phyloP scores from a whole-genome alignment of 2,329 filamentous ascomycete species.

The Trichoderma harzianum region DNA sequence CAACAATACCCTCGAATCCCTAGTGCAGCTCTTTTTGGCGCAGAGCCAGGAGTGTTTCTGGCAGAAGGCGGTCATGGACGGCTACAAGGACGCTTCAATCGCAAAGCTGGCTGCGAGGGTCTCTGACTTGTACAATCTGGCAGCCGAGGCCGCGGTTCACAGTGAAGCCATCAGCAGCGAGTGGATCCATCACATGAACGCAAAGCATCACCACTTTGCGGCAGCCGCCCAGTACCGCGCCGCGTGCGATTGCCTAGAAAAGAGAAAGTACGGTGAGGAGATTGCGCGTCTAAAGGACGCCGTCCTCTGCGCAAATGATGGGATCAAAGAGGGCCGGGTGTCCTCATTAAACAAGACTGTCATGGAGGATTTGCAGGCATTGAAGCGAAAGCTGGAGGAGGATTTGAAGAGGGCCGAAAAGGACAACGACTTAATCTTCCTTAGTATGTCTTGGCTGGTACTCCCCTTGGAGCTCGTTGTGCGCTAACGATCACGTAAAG shows the following conservation, averaged over 20 bases:
- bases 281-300: conserved; percentile 82
- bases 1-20: conserved; percentile 74
- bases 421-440: conserved; percentile 94
- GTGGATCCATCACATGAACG: conserved; percentile 97
- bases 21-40: conserved; percentile 80
- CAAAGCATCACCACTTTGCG: conserved; percentile 96
- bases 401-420: conserved; percentile 90
- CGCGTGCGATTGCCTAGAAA: conserved; percentile 87
- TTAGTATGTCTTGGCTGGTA: conserved; percentile 50
- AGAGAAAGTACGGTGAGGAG: conserved; percentile 92
- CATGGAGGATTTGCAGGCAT: conserved; percentile 72
- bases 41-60: conserved; percentile 98
- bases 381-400: conserved; percentile 80
- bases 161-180: conserved; percentile 87
- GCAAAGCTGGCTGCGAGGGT: conserved; percentile 86
- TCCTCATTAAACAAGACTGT: conserved; percentile 78
- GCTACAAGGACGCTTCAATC: conserved; percentile 87
- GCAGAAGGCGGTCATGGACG: conserved; percentile 94
- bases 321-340: conserved; percentile 72
- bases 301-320: conserved; percentile 77
- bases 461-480: background rate
- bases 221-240: conserved; percentile 91
- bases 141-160: conserved; percentile 80
- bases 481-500: conserved; percentile 56
- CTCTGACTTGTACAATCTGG: conserved; percentile 82